Base-by-base conservation (phyloP, 1,284 basidiomycete genomes). In the Thelephora terrestris region DNA sequence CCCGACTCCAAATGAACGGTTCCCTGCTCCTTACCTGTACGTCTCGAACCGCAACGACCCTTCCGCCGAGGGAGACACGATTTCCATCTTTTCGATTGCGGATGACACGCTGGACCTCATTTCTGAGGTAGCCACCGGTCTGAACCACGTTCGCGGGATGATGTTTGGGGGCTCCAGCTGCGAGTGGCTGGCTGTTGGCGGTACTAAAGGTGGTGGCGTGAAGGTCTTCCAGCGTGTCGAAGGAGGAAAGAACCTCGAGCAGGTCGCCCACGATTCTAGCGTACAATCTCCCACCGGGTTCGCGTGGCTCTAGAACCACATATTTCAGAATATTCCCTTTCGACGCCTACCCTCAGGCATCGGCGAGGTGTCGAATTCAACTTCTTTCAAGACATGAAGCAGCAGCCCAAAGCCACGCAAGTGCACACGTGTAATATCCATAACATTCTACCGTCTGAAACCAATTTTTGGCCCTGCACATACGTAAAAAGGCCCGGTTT, bases 31-130 rank as follows among this genome's bases (percentile, higher is more conserved):
- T 0, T 80, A 77, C 57, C 73, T 85, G 51, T 85, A 84, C 63
- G 72, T 72, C 24, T 81, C 79, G n/a, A 85, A 85, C 64, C 73
- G 82, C 47, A 81, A 84, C 59, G 73, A 68, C 64, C 42, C 71
- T 68, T 57, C 72, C 68, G 49, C 59, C 66, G 49, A 67, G 63
- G 80, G 81, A 7, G 82, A 85, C 61, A 69, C 75, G 0, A 80
- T 85, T 52, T 76, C 78, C 7, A 75, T 85, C 50, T 79, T 77
- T 55, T 51, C 54, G 10, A 47, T 60, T 36, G 54, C 54, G 35
- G 54, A 57, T 25, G 53, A 48, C n/a, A 57, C 57, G 50, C 53
- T 66, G 9, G 50, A 56, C 43, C 53, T 58, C 43, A 63, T 64
- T 14, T 52, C 53, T 9, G 64, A 70, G 51, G 63, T 68, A 24